Evolutionary conservation across 2,329 filamentous ascomycete species (phyloP), one percentile per base, ranked within the genome.

Genomic region (Zymoseptoria crescenta): DNA sequence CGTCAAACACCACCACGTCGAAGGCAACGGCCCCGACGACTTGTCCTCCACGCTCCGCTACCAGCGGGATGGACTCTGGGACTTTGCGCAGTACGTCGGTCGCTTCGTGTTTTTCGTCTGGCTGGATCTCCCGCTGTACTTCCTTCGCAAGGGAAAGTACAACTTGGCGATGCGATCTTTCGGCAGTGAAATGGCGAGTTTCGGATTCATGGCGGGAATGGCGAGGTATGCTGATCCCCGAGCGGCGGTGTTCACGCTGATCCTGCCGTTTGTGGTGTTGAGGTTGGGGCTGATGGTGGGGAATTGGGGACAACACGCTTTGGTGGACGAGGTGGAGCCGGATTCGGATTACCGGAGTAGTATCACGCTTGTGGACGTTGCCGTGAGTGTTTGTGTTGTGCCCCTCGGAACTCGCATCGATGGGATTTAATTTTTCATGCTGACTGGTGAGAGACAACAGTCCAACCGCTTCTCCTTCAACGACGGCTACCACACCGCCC

Each of bases 401-500:
- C 54, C n/a, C 55, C 60, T 62, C 24, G n/a, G n/a, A n/a, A n/a
- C n/a, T n/a, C n/a, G n/a, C n/a, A n/a, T n/a, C n/a, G n/a, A 24
- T 24, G 24, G 24, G 24, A 24, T 24, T n/a, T n/a, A n/a, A n/a
- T n/a, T n/a, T n/a, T n/a, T 24, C 24, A 24, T 4, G 24, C 24
- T 24, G 24, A 24, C 24, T n/a, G 24, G 4, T 24, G 24, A n/a
- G 28, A 20, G 8, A 51, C 8, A 30, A 16, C 66, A 91, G 87
- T 89, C 85, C 74, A 92, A 92, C 72, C 86, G 89, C 41, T 87
- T 87, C 73, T 92, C 87, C 75, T 91, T 87, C 80, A 91, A 92
- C 67, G 88, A 91, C 67, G 88, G 88, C 64, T 91, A 91, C 72
- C 88, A 91, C 74, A 91, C 87, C 6, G 89, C 87, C 19, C 89